Base-by-base conservation (phyloP, 306 rosid genomes). In the Cucumis cinereus region DNA sequence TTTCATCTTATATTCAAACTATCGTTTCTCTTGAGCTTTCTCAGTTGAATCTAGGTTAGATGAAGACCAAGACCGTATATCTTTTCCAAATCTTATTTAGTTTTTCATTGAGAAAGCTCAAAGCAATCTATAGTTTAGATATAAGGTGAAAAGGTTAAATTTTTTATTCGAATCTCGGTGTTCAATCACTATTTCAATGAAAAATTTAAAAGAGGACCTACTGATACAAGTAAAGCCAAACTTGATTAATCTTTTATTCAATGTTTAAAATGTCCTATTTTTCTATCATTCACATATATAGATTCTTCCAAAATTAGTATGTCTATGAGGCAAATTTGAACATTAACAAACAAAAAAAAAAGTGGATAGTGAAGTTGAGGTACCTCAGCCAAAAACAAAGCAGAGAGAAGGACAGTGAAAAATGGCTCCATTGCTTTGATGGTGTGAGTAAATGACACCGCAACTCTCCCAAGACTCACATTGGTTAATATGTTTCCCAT, bases 391-490 rank as follows among this genome's bases (percentile, higher is more conserved):
- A 94, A 89, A 75, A 94, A 94, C 88, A 92, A 89, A 17, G 93
- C 88, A 77, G 99, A 94, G 45, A 94, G 92, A 41, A 94, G 28
- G 20, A 92, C 97, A 0, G 99, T 92, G 83, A 92, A 92, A 84
- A 94, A 90, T 62, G 99, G 99, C 84, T 94, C 99, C 85, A 81
- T 84, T 43, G 99, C 97, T 87, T 92, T 94, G 49, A 94, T 89
- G 9, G 99, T 94, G 78, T 94, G 99, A 79, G 99, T 94, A 77
- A 94, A 94, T 23, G 99, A 94, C 59, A 94, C 97, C 14, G 99
- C 90, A 50, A 94, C 99, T 83, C 52, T 90, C 56, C 99, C 99
- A 73, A 92, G 99, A 88, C 99, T 94, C 93, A 90, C 85, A 73
- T 94, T 94, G 16, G 97, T 92, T 72, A 94, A 90, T 77, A 92